phyloP scores from a whole-genome alignment of 148 eudicot species.

The Oxyria digyna region DNA sequence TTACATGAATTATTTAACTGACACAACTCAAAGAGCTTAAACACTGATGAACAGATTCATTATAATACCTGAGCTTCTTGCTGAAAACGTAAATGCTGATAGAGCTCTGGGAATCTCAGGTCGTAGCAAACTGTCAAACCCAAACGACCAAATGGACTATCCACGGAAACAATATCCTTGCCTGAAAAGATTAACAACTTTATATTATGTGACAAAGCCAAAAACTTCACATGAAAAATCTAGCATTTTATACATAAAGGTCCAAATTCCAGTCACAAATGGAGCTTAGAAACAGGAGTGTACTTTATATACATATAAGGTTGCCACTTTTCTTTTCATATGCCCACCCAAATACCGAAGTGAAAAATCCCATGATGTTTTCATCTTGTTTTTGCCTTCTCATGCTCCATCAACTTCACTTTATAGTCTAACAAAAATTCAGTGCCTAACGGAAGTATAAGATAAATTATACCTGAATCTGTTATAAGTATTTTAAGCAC shows the following conservation, averaged over 20 bases:
- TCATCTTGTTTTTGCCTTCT: not conserved
- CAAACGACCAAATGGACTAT: constrained; percentile 75
- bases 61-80: constrained; percentile 49
- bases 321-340: no score
- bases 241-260: not conserved
- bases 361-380: not conserved
- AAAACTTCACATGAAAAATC: not conserved
- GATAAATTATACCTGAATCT: not conserved
- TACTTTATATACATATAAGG: not conserved
- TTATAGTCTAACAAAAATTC: not conserved
- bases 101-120: constrained; percentile 81
- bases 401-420: not conserved
- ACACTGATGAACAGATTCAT: not conserved
- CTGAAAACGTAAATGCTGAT: constrained; percentile 66
- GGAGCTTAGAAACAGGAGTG: not conserved
- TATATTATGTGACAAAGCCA: not conserved
- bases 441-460: not conserved
- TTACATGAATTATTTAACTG: not conserved
- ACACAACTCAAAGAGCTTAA: not conserved
- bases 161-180: constrained; percentile 54
- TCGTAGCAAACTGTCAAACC: constrained; percentile 91
- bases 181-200: constrained; percentile 31
- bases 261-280: not conserved
- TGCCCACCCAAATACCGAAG: no score
- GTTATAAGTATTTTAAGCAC: not conserved